phyloP scores from a whole-genome alignment of 805 yeast genomes.

The Candida silvatica region DNA sequence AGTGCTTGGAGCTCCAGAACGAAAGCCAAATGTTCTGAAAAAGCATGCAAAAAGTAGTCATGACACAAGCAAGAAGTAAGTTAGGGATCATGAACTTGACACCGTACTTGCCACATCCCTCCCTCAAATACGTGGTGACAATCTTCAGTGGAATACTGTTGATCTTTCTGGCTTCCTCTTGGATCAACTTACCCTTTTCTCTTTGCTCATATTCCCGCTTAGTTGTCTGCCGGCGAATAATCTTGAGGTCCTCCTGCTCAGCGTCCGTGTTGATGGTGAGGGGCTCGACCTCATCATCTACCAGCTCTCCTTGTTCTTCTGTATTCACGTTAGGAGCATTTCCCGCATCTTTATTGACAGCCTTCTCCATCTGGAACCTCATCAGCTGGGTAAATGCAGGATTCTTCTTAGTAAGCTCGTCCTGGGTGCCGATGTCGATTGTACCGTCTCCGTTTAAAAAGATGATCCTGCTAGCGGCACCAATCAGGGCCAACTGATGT shows the following conservation, averaged over 20 bases:
- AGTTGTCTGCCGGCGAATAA: slow-evolving; percentile 15
- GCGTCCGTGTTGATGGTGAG: slow-evolving; percentile 23
- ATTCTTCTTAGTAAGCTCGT: slow-evolving; percentile 39
- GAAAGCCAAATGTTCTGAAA: slow-evolving; percentile 73
- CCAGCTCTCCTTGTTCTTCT: no score
- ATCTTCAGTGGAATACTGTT: slow-evolving; percentile 35
- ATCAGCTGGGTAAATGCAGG: slow-evolving; percentile 41
- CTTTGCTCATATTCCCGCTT: slow-evolving; percentile 18
- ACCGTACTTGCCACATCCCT: slow-evolving; percentile 46
- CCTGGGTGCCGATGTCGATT: slow-evolving; percentile 50
- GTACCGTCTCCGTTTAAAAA: slow-evolving; percentile 58
- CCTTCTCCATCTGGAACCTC: slow-evolving; percentile 24
- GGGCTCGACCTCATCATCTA: slow-evolving; percentile 13
- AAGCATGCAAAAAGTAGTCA: slow-evolving; percentile 42
- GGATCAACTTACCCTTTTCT: slow-evolving; percentile 21
- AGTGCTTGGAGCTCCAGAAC: slow-evolving; percentile 61
- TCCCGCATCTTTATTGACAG: slow-evolving; percentile 1
- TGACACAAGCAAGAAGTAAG: slow-evolving; percentile 9
- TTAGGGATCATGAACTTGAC: slow-evolving; percentile 18
- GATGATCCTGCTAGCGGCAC: slow-evolving; percentile 58
- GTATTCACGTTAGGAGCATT: no score
- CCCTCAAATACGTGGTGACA: slow-evolving; percentile 38
- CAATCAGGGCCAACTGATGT: slow-evolving; percentile 67
- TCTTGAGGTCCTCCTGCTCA: slow-evolving; percentile 10
- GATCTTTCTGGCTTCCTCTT: slow-evolving; percentile 24